A percentile compares a stretch with the other conserved stretches of the same genome.
These are phyloP conservation scores for Paecilomyces fulvus DNA, from an alignment of 2,329 filamentous ascomycete species.

Conservation along the genomic window DNA sequence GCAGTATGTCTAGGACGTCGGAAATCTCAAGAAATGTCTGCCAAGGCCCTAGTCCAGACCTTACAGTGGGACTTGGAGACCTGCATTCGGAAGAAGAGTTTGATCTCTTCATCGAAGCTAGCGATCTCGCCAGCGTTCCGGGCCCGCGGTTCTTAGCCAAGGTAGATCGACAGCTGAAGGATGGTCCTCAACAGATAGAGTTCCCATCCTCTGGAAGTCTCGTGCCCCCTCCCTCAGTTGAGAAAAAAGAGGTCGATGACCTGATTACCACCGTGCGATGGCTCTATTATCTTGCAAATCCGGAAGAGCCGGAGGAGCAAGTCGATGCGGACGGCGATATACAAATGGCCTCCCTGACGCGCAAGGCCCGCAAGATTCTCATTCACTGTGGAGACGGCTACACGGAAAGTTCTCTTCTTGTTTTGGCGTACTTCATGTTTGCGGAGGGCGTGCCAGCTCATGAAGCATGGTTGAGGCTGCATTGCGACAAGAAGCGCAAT, in stretches of 20 bases:
- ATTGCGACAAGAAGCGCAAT: constrained; percentile 72
- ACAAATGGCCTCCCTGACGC: constrained; percentile 37
- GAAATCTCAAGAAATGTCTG: constrained; percentile 87
- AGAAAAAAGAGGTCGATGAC: constrained; percentile 71
- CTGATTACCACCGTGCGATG: constrained; percentile 81
- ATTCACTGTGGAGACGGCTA: constrained; percentile 95
- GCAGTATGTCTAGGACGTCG: constrained; percentile 78
- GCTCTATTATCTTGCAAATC: constrained; percentile 77
- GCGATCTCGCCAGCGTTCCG: constrained; percentile 69
- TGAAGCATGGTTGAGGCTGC: constrained; percentile 79
- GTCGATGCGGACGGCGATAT: constrained; percentile 48
- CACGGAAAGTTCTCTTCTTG: constrained; percentile 84
- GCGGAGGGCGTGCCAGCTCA: constrained; percentile 72
- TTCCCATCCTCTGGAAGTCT: constrained; percentile 96
- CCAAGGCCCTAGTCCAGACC: constrained; percentile 78
- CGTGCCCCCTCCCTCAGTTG: constrained; percentile 68
- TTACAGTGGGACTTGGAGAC: constrained; percentile 38
- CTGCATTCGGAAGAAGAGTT: constrained; percentile 47
- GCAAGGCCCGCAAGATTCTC: constrained; percentile 59
- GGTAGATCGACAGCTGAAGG: constrained; percentile 50
- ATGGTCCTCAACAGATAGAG: constrained; percentile 54
- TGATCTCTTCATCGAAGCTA: constrained; percentile 82
- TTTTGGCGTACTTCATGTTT: constrained; percentile 88
- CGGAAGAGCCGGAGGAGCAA: constrained; percentile 32
- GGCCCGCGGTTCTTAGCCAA: constrained; percentile 58